Evolutionary conservation across 2,329 filamentous ascomycete genomes (phyloP), one percentile per base, ranked within the genome.

Genomic region (Bipolaris gigantea): DNA sequence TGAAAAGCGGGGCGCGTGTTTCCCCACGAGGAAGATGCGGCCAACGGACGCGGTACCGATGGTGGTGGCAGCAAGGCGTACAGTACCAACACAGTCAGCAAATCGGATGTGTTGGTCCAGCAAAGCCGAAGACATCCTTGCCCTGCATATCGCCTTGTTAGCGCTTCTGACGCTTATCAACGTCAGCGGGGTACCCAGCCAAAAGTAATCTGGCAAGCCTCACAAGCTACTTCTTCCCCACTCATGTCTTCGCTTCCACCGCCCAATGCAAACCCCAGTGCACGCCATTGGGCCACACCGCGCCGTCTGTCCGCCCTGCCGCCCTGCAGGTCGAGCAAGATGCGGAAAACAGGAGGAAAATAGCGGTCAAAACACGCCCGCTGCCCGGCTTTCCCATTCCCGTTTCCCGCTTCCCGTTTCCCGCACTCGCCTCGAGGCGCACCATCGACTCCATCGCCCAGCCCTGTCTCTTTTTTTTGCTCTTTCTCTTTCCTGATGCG

Each of bases 1-100:
- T 34, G 41, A 51, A 51, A 51, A 39, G 48, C 48, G 48, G 48
- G 48, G 48, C 19, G 45, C 27, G 41, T 30, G 10, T 21, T 21
- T 33, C 23, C 19, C 13, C 18, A 15, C 15, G 19, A 40, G 38
- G 19, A 25, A n/a, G 13, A 40, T 25, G 25, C 25, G 38, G 25
- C 38, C 23, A 40, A 23, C 9, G 4, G 27, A 30, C 10, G 10
- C 27, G 27, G 41, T 44, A 21, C 9, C n/a, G n/a, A n/a, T n/a
- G n/a, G n/a, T n/a, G n/a, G n/a, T n/a, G n/a, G n/a, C n/a, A n/a
- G n/a, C n/a, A n/a, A n/a, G n/a, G n/a, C 9, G 25, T 27, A 10
- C 25, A 27, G 7, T 9, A 25, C 9, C 25, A 25, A 23, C 23
- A 42, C n/a, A 18, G 41, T 32, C 41, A 32, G 25, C 21, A 10